Evolutionary conservation across 345 rosid genomes (phyloP).

Genomic region (Eucalyptus fibrosa): DNA sequence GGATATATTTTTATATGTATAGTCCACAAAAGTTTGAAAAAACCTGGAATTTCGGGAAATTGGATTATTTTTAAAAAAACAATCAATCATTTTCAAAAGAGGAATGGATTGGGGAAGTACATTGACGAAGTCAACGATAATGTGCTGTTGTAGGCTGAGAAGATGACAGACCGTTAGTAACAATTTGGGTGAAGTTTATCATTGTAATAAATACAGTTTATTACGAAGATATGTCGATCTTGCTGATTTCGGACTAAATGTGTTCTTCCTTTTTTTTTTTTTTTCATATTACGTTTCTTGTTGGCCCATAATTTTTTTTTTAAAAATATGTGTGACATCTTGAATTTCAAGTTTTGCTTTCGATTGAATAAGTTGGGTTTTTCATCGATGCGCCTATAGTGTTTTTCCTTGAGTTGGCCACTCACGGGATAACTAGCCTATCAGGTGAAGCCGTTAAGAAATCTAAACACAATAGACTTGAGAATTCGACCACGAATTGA

Average conservation of each 20-base stretch:
- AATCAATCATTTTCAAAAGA: not conserved
- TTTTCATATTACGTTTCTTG: not conserved
- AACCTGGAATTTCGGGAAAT: not conserved
- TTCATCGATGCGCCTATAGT: too few species aligned
- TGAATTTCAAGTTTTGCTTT: too few species aligned
- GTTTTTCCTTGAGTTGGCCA: too few species aligned
- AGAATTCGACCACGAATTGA: too few species aligned
- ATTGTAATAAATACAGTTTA: not conserved
- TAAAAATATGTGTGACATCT: not conserved
- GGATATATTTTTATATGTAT: not conserved
- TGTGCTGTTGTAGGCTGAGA: not conserved
- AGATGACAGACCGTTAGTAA: not conserved
- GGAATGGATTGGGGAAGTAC: not conserved
- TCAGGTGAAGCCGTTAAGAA: fast-evolving
- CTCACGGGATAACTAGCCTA: too few species aligned
- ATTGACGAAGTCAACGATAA: not conserved
- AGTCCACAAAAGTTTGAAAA: not conserved
- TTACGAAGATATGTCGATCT: not conserved
- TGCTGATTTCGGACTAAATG: not conserved
- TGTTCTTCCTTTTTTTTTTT: not conserved
- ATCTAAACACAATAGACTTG: too few species aligned
- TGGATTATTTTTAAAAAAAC: not conserved
- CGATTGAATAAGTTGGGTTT: too few species aligned
- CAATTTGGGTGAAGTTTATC: not conserved
- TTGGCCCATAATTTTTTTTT: not conserved